Percentiles rank a stretch among this genome's conserved stretches.
These are phyloP conservation scores for Verticillium nubilum DNA, from an alignment of 2,329 filamentous ascomycete genomes.

Conservation along the genomic window DNA sequence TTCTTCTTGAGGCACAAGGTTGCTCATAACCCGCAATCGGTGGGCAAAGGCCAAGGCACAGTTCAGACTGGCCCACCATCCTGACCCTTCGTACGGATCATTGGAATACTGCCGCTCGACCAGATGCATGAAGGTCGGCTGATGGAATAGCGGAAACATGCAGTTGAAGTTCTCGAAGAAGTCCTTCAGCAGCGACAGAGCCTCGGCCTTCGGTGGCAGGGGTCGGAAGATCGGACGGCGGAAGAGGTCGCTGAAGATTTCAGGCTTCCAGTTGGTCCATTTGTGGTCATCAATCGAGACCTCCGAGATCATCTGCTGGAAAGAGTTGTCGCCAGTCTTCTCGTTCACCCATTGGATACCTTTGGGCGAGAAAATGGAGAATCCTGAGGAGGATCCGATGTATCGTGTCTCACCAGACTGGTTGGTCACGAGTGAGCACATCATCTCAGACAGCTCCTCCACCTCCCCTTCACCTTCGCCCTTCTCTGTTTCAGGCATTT, in stretches of 20 bases:
- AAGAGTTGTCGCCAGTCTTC: conserved; percentile 92
- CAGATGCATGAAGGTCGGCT: conserved; percentile 96
- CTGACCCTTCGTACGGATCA: conserved; percentile 89
- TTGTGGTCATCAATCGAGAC: conserved; percentile 92
- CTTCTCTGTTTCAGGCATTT: conserved; percentile 27
- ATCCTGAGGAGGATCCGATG: conserved; percentile 94
- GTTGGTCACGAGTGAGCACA: conserved; percentile 96
- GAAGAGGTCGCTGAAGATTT: conserved; percentile 92
- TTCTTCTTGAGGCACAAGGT: conserved; percentile 82
- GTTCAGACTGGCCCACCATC: conserved; percentile 98
- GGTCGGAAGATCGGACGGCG: conserved; percentile 76
- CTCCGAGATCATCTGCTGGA: conserved; percentile 89
- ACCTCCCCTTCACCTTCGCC: conserved; percentile 63
- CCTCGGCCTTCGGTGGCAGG: conserved; percentile 80
- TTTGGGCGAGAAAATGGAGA: conserved; percentile 97
- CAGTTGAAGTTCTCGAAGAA: conserved; percentile 99
- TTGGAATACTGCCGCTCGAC: conserved; percentile 90
- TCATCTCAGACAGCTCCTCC: conserved; percentile 90
- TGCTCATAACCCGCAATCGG: conserved; percentile 89
- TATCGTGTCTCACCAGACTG: conserved; percentile 92
- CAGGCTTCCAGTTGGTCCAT: conserved; percentile 97
- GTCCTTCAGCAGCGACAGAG: conserved; percentile 81
- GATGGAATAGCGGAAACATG: conserved; percentile 96
- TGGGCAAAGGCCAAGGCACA: conserved; percentile 91
- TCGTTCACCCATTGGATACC: conserved; percentile 98